A percentile compares a stretch with the other conserved stretches of the same genome.
Evolutionary conservation across 192 early-diverging fungal genomes (phyloP).

Genomic region (Dissophora globulifera): DNA sequence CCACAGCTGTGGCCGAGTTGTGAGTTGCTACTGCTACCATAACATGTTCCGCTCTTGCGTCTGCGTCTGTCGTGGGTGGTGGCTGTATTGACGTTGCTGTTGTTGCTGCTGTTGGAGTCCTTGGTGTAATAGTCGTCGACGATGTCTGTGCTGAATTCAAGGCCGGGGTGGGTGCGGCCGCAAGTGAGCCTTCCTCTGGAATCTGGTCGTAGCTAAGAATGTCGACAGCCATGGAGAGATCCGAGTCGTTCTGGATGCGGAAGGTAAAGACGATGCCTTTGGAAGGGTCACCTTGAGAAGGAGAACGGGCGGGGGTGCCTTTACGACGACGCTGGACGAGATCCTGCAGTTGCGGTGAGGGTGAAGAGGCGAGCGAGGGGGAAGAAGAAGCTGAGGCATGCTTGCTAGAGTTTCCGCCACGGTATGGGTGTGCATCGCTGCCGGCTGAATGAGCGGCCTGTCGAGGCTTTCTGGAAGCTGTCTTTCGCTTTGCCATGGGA

Average conservation of each 20-base stretch:
- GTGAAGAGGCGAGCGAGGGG: slow-evolving; percentile 38
- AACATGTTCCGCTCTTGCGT: no score
- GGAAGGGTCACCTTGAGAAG: slow-evolving; percentile 35
- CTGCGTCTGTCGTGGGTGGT: background rate
- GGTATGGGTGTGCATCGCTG: no score
- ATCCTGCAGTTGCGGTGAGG: slow-evolving; percentile 48
- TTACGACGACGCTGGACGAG: slow-evolving; percentile 45
- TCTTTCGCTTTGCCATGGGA: slow-evolving; percentile 43
- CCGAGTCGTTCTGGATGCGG: slow-evolving; percentile 41
- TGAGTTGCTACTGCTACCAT: background rate
- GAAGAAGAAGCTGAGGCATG: slow-evolving; percentile 28
- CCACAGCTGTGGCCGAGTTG: background rate
- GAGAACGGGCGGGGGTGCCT: slow-evolving; percentile 41
- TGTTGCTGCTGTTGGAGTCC: background rate
- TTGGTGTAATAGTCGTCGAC: no score
- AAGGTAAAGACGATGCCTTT: slow-evolving; percentile 54
- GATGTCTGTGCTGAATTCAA: no score
- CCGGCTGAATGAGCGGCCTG: slow-evolving; percentile 2
- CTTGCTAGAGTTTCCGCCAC: no score
- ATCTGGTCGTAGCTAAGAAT: slow-evolving; percentile 49
- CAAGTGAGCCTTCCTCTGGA: slow-evolving; percentile 10
- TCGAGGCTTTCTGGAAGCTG: slow-evolving; percentile 25
- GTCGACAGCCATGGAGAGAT: slow-evolving; percentile 53
- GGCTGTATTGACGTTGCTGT: slow-evolving; percentile 5
- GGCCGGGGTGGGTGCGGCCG: background rate